Evolutionary conservation across 2,329 filamentous ascomycete species (phyloP).

Genomic region (Clonostachys rhizophaga): DNA sequence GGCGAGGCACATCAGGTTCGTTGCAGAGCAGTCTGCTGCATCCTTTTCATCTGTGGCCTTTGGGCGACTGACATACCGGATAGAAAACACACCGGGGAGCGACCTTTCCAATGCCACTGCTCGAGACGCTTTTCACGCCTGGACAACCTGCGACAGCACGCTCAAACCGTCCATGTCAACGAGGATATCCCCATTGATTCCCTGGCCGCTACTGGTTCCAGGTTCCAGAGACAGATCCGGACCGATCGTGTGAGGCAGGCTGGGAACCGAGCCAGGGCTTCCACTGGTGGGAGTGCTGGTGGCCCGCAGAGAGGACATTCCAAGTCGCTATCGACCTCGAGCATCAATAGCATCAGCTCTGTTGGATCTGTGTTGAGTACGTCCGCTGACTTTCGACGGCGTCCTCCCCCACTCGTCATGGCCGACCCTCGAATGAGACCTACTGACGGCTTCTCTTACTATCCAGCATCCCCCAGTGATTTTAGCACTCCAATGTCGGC

Average conservation of each 20-base stretch:
- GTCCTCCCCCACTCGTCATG: constrained; percentile 81
- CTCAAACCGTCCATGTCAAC: constrained; percentile 95
- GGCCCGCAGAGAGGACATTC: constrained; percentile 74
- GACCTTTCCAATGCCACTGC: constrained; percentile 95
- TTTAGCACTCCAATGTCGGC: constrained; percentile 81
- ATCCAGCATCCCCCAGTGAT: constrained; percentile 64
- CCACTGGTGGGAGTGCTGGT: constrained; percentile 69
- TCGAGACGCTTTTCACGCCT: constrained; percentile 87
- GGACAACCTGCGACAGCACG: constrained; percentile 94
- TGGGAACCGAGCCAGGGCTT: constrained; percentile 67
- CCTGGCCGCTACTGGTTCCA: constrained; percentile 83
- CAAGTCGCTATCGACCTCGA: constrained; percentile 82
- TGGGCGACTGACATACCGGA: constrained; percentile 1
- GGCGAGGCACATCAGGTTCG: constrained; percentile 84
- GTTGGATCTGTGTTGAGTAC: constrained; percentile 60
- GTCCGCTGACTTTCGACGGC: constrained; percentile 63
- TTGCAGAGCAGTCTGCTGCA: not conserved
- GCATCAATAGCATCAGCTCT: constrained; percentile 72
- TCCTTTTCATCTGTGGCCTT: not conserved
- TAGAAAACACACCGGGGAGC: constrained; percentile 95
- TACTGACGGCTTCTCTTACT: constrained; percentile 57
- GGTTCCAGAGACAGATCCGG: constrained; percentile 88
- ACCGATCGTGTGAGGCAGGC: constrained; percentile 78
- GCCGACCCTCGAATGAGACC: constrained; percentile 63
- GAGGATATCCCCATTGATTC: constrained; percentile 95